phyloP scores from a whole-genome alignment of 805 yeast genomes.

The Candida ulmi region DNA sequence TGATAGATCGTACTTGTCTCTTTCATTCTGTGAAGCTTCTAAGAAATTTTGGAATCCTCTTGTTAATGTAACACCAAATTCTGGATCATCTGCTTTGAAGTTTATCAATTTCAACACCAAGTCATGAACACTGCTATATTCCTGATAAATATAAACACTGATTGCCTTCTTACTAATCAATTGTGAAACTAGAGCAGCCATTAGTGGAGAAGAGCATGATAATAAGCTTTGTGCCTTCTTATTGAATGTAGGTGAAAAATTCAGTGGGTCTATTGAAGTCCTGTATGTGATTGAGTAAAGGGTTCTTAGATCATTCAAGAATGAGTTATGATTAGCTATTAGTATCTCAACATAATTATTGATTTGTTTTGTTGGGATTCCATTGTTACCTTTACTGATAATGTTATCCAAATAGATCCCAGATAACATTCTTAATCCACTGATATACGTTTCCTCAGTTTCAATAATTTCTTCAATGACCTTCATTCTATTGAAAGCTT shows the following conservation, averaged over 20 bases:
- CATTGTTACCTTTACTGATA: constrained; percentile 24
- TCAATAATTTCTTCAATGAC: constrained; percentile 41
- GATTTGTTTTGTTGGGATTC: constrained; percentile 31
- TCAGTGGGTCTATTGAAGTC: background rate
- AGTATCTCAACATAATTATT: constrained; percentile 25
- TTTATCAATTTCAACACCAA: constrained; percentile 28
- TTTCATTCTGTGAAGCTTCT: constrained; percentile 36
- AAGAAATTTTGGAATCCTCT: constrained; percentile 31
- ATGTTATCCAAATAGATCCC: constrained; percentile 39
- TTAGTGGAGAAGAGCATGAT: constrained; percentile 14
- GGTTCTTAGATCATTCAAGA: constrained; percentile 23
- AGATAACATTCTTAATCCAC: constrained; percentile 36
- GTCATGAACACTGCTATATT: constrained; percentile 29
- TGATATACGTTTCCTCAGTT: constrained; percentile 44
- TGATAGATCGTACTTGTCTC: constrained; percentile 39
- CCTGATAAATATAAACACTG: constrained; percentile 25
- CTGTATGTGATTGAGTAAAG: constrained; percentile 6
- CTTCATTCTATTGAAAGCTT: constrained; percentile 19
- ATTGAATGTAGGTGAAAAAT: background rate
- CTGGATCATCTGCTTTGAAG: constrained; percentile 23
- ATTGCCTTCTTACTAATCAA: constrained; percentile 21
- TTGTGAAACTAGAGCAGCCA: constrained; percentile 19
- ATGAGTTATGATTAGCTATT: constrained; percentile 26
- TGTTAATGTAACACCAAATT: constrained; percentile 15
- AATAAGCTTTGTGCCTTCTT: constrained; percentile 1